Evolutionary conservation across 495 filamentous ascomycete genomes (phyloP).

Genomic region (Penicillium coffeae): DNA sequence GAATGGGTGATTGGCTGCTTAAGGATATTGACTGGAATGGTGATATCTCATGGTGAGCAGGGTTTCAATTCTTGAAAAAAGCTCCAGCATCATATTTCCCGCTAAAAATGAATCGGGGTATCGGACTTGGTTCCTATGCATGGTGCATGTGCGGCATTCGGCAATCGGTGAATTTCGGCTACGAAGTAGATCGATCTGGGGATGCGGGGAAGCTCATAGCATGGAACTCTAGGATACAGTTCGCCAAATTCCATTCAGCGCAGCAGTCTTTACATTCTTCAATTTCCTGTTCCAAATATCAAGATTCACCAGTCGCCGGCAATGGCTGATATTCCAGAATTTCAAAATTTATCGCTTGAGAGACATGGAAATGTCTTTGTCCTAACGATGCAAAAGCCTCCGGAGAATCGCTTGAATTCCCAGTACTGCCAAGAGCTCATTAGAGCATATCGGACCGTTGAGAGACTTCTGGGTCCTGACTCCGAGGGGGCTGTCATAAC

Average conservation of each 20-base stretch:
- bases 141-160: slow-evolving; percentile 4
- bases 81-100: background rate
- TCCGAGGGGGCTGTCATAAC: slow-evolving; percentile 47
- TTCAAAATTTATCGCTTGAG: slow-evolving; percentile 25
- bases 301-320: too few species aligned
- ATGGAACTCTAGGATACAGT: background rate
- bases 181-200: slow-evolving; percentile 3
- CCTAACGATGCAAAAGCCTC: slow-evolving; percentile 47
- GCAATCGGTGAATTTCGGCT: slow-evolving; percentile 19
- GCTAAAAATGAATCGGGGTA: background rate
- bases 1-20: slow-evolving; percentile 19
- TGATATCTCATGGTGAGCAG: slow-evolving; percentile 8
- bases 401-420: slow-evolving; percentile 47
- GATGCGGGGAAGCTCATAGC: slow-evolving; percentile 13
- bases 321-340: slow-evolving; percentile 23
- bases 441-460: slow-evolving; percentile 39
- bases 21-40: slow-evolving; percentile 15
- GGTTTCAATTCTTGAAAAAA: slow-evolving; percentile 1
- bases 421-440: slow-evolving; percentile 48
- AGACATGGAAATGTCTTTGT: slow-evolving; percentile 42
- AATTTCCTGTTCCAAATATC: too few species aligned
- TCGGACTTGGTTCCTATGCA: background rate
- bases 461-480: slow-evolving; percentile 34
- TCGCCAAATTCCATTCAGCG: background rate
- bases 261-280: too few species aligned